A percentile compares a stretch with the other conserved stretches of the same genome.
Evolutionary conservation across 1,284 basidiomycete species (phyloP).

Genomic region (Sporisorium exsertum): DNA sequence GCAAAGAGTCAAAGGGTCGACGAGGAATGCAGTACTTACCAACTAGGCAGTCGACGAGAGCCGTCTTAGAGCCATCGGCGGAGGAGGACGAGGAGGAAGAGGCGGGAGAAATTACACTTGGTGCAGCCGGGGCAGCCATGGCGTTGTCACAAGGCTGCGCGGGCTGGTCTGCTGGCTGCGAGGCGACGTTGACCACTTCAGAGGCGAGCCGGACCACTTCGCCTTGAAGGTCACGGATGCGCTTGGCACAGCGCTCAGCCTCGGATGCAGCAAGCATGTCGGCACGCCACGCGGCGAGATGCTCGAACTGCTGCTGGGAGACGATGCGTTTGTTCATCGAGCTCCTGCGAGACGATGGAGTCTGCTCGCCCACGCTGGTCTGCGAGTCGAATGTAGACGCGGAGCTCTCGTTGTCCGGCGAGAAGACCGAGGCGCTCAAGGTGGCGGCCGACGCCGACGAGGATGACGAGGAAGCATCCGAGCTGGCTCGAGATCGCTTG

Average conservation of each 20-base stretch:
- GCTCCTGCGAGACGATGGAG: conserved; percentile 40
- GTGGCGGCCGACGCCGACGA: conserved; percentile 41
- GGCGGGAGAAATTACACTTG: conserved; percentile 23
- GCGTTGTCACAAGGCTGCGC: conserved; percentile 6
- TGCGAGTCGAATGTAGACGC: conserved; percentile 35
- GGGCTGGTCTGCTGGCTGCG: conserved; percentile 14
- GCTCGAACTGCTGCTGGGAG: conserved; percentile 24
- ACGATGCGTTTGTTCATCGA: conserved; percentile 24
- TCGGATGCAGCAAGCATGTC: conserved; percentile 25
- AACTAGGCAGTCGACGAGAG: conserved; percentile 57
- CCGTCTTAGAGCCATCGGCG: conserved; percentile 31
- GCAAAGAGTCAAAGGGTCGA: not conserved
- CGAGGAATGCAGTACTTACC: conserved; percentile 47
- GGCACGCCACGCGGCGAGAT: conserved; percentile 38
- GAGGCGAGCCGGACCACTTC: conserved; percentile 39
- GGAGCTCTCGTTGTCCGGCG: conserved; percentile 28
- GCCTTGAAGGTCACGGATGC: conserved; percentile 37
- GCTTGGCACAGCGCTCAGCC: conserved; percentile 32
- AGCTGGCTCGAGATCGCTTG: conserved; percentile 50
- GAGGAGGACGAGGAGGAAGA: conserved; percentile 35
- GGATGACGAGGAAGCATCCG: conserved; percentile 40
- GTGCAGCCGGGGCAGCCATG: conserved; percentile 3
- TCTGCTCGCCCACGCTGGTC: conserved; percentile 37
- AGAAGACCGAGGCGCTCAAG: conserved; percentile 50
- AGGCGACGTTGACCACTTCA: conserved; percentile 23